Percentiles rank a stretch among this genome's conserved stretches.
phyloP scores from a whole-genome alignment of 1,284 basidiomycete species.

The Ceratobasidium theobromae region DNA sequence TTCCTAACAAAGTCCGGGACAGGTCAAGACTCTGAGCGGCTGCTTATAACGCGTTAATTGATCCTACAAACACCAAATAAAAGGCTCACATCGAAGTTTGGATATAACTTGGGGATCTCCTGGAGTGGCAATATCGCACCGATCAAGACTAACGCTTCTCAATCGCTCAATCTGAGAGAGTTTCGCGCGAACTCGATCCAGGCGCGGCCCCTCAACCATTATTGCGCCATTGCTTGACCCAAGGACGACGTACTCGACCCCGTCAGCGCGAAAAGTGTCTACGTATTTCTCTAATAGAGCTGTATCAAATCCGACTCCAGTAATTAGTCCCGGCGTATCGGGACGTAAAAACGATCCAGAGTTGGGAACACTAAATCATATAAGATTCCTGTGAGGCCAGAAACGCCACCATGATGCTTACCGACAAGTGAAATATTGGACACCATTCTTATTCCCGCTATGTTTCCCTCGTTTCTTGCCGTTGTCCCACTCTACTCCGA shows the following conservation, averaged over 20 bases:
- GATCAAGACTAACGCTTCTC: slow-evolving; percentile 77
- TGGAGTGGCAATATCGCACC: slow-evolving; percentile 59
- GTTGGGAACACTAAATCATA: slow-evolving; percentile 49
- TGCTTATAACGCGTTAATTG: slow-evolving; percentile 42
- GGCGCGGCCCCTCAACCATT: slow-evolving; percentile 80
- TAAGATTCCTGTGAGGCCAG: slow-evolving; percentile 1
- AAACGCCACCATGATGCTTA: slow-evolving; percentile 45
- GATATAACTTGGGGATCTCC: slow-evolving; percentile 58
- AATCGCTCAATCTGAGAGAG: slow-evolving; percentile 68
- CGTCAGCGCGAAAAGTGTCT: slow-evolving; percentile 53
- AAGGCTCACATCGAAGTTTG: slow-evolving; percentile 61
- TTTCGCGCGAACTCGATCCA: slow-evolving; percentile 74
- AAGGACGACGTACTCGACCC: slow-evolving; percentile 63
- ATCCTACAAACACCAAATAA: slow-evolving; percentile 14
- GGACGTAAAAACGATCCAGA: slow-evolving; percentile 77
- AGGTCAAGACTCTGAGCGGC: slow-evolving; percentile 81
- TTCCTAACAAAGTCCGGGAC: slow-evolving; percentile 72
- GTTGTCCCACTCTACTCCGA: slow-evolving; percentile 96
- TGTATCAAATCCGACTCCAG: slow-evolving; percentile 70
- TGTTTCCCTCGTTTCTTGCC: slow-evolving; percentile 56
- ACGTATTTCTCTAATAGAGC: slow-evolving; percentile 79
- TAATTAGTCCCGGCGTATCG: slow-evolving; percentile 52
- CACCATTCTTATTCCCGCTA: slow-evolving; percentile 52
- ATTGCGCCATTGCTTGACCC: slow-evolving; percentile 83
- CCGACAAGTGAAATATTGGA: slow-evolving; percentile 78